These are phyloP conservation scores for Talaromyces atroroseus DNA, from an alignment of 2,329 filamentous ascomycete genomes.

Conservation along the genomic window DNA sequence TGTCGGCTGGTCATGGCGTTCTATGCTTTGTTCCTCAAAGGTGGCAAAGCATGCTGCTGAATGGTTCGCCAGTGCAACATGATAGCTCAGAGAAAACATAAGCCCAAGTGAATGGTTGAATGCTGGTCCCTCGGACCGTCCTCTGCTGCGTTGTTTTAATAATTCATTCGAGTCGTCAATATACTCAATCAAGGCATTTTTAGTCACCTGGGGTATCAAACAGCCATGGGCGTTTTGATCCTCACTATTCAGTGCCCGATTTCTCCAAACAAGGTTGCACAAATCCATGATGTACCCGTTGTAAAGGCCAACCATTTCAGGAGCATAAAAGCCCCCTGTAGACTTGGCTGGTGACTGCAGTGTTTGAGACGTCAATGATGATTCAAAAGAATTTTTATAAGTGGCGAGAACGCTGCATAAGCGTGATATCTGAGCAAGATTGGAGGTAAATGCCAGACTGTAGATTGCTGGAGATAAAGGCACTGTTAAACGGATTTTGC, in stretches of 20 bases:
- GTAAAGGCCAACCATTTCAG: constrained; percentile 61
- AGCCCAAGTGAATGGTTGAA: constrained; percentile 33
- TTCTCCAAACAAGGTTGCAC: constrained; percentile 77
- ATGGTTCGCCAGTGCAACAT: constrained; percentile 41
- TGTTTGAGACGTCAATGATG: constrained; percentile 44
- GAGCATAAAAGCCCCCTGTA: constrained; percentile 45
- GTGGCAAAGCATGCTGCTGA: constrained; percentile 44
- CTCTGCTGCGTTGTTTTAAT: constrained; percentile 23
- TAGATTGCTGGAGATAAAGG: constrained; percentile 66
- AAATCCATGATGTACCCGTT: constrained; percentile 84
- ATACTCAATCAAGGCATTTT: constrained; percentile 39
- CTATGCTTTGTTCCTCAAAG: constrained; percentile 38
- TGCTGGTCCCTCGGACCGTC: constrained; percentile 20
- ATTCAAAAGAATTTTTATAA: constrained; percentile 71
- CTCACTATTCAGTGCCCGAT: constrained; percentile 60
- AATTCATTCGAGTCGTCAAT: constrained; percentile 34
- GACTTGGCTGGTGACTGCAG: constrained; percentile 28
- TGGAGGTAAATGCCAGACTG: constrained; percentile 61
- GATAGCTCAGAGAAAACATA: constrained; percentile 46
- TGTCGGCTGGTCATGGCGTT: constrained; percentile 19
- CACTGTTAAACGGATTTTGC: constrained; percentile 59
- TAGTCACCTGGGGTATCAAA: constrained; percentile 44
- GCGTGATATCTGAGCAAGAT: constrained; percentile 59
- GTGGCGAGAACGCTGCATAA: constrained; percentile 63
- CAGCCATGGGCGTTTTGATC: constrained; percentile 59